Evolutionary conservation across 257 asterid genomes (phyloP), one percentile per base, ranked within the genome.

Genomic region (Nicotiana sylvestris): DNA sequence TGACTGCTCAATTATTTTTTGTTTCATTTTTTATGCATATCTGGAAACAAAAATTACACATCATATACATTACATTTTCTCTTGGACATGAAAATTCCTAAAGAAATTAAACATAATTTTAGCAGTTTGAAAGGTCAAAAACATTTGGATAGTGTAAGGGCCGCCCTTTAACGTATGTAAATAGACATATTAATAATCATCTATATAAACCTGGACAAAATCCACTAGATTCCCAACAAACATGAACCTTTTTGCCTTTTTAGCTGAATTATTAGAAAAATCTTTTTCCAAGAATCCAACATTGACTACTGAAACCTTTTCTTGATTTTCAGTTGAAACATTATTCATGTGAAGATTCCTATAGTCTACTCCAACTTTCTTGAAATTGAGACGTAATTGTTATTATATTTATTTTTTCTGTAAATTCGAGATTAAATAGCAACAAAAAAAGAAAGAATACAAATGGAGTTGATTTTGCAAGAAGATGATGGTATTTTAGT

Each of bases 391-490:
- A 1, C 18, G 10, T 39, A 69, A 39, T 68, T 66, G 10, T 68
- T 66, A 39, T 67, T 68, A 37, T 37, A 2, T 18, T 18, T 9
- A 5, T 21, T 69, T 37, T 6, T 37, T 0, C 30, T 2, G 56
- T 68, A 9, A 37, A 37, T 17, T 10, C 18, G 70, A 13, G 39
- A 65, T 62, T 33, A 82, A 27, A 60, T 1, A 78, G 81, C 13
- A n/a, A 4, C 13, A 60, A 51, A 61, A 16, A 68, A 56, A 6
- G 27, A 37, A 55, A 2, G 21, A 39, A 30, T 11, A 39, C 4
- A 25, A 30, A 86, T 88, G 91, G 84, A 87, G 49, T 83, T 85
- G 77, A 81, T 87, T 82, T 62, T 82, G 55, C 88, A 81, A 35
- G 87, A 79, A 51, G 77, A 66, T 66, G 86, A 49, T 66, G 69